Evolutionary conservation across 2,329 filamentous ascomycete genomes (phyloP).

Genomic region (Aspergillus ochraceoroseus): DNA sequence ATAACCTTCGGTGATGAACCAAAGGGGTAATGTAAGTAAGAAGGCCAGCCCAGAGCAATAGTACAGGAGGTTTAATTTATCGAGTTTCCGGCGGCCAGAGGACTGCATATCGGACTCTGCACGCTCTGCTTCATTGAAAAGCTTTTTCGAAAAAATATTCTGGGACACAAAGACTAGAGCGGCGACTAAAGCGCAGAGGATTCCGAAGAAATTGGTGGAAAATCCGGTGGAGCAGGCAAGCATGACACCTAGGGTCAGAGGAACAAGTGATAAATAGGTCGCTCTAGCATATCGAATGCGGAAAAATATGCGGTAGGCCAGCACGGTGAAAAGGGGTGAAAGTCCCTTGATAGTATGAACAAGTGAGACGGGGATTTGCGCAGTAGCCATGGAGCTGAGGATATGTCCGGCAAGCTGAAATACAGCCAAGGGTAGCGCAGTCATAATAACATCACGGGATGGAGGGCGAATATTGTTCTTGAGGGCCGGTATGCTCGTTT

Average conservation of each 20-base stretch:
- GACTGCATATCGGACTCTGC: slow-evolving; percentile 69
- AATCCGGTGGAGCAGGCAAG: slow-evolving; percentile 92
- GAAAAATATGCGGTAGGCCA: slow-evolving; percentile 86
- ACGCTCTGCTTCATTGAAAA: slow-evolving; percentile 89
- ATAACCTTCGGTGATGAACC: slow-evolving; percentile 87
- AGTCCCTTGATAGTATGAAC: slow-evolving; percentile 98
- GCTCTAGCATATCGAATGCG: slow-evolving; percentile 79
- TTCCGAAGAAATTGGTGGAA: slow-evolving; percentile 81
- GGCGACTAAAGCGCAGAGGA: slow-evolving; percentile 81
- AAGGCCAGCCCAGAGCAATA: slow-evolving; percentile 96
- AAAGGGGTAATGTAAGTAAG: slow-evolving; percentile 79
- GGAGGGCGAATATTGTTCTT: slow-evolving; percentile 79
- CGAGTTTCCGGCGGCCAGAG: slow-evolving; percentile 67
- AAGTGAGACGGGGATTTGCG: slow-evolving; percentile 90
- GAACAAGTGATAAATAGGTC: slow-evolving; percentile 85
- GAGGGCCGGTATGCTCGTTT: slow-evolving; percentile 68
- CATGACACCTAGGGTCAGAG: slow-evolving; percentile 89
- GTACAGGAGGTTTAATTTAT: slow-evolving; percentile 93
- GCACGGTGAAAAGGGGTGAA: slow-evolving; percentile 88
- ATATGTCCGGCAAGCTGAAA: slow-evolving; percentile 95
- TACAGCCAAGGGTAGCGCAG: slow-evolving; percentile 81
- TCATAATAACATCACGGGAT: slow-evolving; percentile 72
- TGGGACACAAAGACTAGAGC: slow-evolving; percentile 94
- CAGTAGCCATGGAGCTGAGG: slow-evolving; percentile 86
- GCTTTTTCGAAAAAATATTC: slow-evolving; percentile 96